phyloP scores from a whole-genome alignment of 2,329 filamentous ascomycete genomes.

The Thelonectria blattea region DNA sequence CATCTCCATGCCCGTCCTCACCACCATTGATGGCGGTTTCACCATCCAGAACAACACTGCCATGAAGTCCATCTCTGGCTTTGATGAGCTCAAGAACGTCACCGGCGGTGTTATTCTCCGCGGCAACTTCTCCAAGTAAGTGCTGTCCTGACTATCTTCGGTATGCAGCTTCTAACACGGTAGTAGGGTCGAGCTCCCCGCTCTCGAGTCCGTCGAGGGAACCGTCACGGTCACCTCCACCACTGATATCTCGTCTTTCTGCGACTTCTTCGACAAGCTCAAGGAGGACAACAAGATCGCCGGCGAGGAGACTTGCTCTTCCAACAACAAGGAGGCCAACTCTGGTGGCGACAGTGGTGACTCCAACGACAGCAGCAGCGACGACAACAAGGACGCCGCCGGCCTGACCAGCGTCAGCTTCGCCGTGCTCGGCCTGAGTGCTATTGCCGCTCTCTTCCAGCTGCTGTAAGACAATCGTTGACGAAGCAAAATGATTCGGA shows the following conservation, averaged over 20 bases:
- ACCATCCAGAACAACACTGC: slow-evolving; percentile 90
- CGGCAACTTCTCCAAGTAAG: slow-evolving; percentile 84
- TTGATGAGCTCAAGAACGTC: slow-evolving; percentile 72
- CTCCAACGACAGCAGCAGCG: slow-evolving; percentile 31
- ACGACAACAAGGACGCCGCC: slow-evolving; percentile 50
- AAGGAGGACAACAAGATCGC: slow-evolving; percentile 48
- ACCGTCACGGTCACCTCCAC: slow-evolving; percentile 74
- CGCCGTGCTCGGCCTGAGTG: slow-evolving; percentile 53
- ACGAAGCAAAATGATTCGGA: slow-evolving; percentile 40
- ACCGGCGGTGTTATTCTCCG: slow-evolving; percentile 83
- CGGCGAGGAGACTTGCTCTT: slow-evolving; percentile 55
- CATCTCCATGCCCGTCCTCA: slow-evolving; percentile 75
- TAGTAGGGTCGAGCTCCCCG: slow-evolving; percentile 72
- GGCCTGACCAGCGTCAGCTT: slow-evolving; percentile 55
- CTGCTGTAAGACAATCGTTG: slow-evolving; percentile 53
- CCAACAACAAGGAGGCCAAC: slow-evolving; percentile 60
- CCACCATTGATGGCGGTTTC: slow-evolving; percentile 76
- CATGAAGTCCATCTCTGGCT: slow-evolving; percentile 68
- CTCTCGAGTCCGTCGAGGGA: slow-evolving; percentile 71
- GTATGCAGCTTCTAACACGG: slow-evolving; percentile 8
- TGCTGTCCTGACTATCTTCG: slow-evolving; percentile 29
- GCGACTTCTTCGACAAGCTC: slow-evolving; percentile 55
- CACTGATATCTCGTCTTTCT: slow-evolving; percentile 63
- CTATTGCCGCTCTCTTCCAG: slow-evolving; percentile 55
- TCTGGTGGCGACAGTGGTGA: slow-evolving; percentile 45